These are phyloP conservation scores for Exsudoporus floridanus DNA, from an alignment of 1,284 basidiomycete genomes.

Conservation along the genomic window DNA sequence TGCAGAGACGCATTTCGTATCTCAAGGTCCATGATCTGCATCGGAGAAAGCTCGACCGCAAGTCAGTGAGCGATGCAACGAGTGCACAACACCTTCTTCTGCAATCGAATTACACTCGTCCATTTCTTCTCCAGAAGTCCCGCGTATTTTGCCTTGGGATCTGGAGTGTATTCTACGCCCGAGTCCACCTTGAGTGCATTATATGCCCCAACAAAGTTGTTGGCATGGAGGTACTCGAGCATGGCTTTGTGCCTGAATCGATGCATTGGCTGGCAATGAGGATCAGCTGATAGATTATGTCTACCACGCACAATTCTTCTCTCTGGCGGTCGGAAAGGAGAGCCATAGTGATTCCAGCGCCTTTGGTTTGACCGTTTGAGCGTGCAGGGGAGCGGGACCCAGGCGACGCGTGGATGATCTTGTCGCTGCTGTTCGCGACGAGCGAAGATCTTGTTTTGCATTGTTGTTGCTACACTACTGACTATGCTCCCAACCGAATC, in stretches of 20 bases:
- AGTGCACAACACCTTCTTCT: slow-evolving; percentile 73
- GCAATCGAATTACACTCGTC: slow-evolving; percentile 89
- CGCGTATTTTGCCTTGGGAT: slow-evolving; percentile 80
- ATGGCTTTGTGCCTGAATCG: slow-evolving; percentile 75
- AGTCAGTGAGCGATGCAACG: slow-evolving; percentile 1
- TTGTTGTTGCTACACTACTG: slow-evolving; percentile 27
- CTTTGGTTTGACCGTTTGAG: slow-evolving; percentile 12
- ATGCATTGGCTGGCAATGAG: slow-evolving; percentile 13
- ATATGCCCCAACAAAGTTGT: slow-evolving; percentile 63
- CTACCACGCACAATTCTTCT: slow-evolving; percentile 72
- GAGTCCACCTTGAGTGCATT: slow-evolving; percentile 63
- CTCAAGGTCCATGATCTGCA: slow-evolving; percentile 87
- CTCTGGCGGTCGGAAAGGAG: slow-evolving; percentile 75
- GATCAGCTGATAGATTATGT: slow-evolving; percentile 6
- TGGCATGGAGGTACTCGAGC: slow-evolving; percentile 76
- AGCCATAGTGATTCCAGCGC: slow-evolving; percentile 39
- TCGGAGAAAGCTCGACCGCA: slow-evolving; percentile 14
- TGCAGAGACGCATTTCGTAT: slow-evolving; percentile 73
- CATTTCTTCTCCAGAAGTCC: slow-evolving; percentile 93
- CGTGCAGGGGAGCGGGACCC: slow-evolving; percentile 5
- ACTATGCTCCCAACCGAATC: slow-evolving; percentile 14
- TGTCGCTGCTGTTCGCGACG: slow-evolving; percentile 14
- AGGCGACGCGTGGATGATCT: slow-evolving; percentile 13
- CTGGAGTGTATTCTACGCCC: slow-evolving; percentile 65
- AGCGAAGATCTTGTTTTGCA: slow-evolving; percentile 32